Evolutionary conservation across 2,329 filamentous ascomycete genomes (phyloP).

Genomic region (Rosellinia necatrix): DNA sequence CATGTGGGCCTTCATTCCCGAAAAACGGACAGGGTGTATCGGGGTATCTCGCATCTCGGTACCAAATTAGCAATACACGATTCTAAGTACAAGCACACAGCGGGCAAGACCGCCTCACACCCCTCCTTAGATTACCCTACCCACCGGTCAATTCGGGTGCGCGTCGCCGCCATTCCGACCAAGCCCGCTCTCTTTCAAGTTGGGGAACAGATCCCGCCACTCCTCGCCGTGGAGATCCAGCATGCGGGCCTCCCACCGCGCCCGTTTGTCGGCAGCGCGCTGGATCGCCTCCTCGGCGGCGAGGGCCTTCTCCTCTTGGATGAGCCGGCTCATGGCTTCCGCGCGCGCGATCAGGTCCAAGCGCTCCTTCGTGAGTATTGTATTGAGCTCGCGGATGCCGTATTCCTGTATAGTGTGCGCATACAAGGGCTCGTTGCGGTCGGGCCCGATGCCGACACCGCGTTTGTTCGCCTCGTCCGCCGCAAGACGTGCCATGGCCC

Average conservation of each 20-base stretch:
- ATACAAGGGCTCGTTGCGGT: conserved; percentile 20
- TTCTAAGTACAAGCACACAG: too few relatives aligned
- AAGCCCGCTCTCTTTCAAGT: background rate
- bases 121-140: too few relatives aligned
- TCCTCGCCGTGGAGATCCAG: conserved; percentile 25
- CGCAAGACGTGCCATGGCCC: conserved; percentile 13
- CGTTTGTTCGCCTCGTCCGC: conserved; percentile 2
- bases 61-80: too few relatives aligned
- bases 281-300: conserved; percentile 31
- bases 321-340: conserved; percentile 37
- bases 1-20: background rate
- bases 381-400: conserved; percentile 21
- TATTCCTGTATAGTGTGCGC: conserved; percentile 7
- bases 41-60: too few relatives aligned
- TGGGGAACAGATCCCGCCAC: conserved; percentile 28
- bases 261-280: conserved; percentile 15
- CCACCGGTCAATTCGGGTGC: too few relatives aligned
- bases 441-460: background rate
- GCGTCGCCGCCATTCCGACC: background rate
- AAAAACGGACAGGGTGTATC: too few relatives aligned
- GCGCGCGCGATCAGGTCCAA: conserved; percentile 36
- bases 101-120: too few relatives aligned
- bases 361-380: conserved; percentile 28
- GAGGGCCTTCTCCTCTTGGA: conserved; percentile 33
- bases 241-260: conserved; percentile 34